Evolutionary conservation across 2,329 filamentous ascomycete genomes (phyloP), one percentile per base, ranked within the genome.

Genomic region (Fusarium sacchari): DNA sequence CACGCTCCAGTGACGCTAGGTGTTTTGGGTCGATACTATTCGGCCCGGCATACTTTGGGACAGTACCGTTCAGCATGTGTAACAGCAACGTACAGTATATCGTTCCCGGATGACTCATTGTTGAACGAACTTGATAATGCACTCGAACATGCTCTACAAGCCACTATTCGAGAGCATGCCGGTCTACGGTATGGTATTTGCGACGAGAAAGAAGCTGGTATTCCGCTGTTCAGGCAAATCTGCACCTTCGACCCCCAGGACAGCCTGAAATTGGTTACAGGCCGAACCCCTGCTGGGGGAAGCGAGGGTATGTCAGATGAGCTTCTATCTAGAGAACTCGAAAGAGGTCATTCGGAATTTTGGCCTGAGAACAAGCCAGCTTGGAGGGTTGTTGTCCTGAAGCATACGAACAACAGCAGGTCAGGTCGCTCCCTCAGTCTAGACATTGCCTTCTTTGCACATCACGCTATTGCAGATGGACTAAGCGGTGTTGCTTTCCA

Each of bases 381-480:
- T 0, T 74, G 71, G 72, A 74, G 49, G 8, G 39, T 55, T 3
- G 22, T 72, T 20, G n/a, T 67, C 2, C 6, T 74, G 1, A 44
- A 63, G 6, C 32, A 64, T 22, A 6, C 36, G 0, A 8, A 6
- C 2, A 4, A 4, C 28, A 22, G 4, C 7, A 7, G 5, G 2
- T 12, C 18, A 1, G 2, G 26, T 0, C 2, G 4, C n/a, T 18
- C 26, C 15, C 2, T 8, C 3, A 74, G 26, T 15, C 9, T 75
- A 1, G 42, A 65, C 5, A 43, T 67, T 14, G 26, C 50, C 15
- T 74, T 74, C 39, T 14, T 69, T 7, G 44, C 64, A 1, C 68
- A 74, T 5, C 72, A 75, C 20, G 68, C 71, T 3, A 53, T 75
- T 3, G 62, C 61, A 1, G 71, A 75, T 32, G 72, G 71, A 4